Conservation (phyloP, 352 stramenopile species). For the Globisporangium emineosum region DNA sequence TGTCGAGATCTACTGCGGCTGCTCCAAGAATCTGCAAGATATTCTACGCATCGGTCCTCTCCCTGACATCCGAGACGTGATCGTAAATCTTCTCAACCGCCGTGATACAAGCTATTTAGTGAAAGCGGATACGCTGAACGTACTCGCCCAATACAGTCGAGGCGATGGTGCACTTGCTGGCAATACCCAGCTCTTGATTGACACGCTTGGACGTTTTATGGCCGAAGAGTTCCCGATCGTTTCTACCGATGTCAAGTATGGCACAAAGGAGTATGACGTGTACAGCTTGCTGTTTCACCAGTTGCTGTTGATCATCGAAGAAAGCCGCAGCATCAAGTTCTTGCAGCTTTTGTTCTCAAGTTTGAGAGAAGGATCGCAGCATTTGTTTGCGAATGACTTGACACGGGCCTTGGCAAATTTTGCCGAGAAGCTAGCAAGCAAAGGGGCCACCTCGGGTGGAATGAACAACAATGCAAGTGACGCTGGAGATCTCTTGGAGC, state of each 20-base stretch:
- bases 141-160: constrained; percentile 35
- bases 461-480: constrained; percentile 10
- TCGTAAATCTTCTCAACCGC: constrained; percentile 36
- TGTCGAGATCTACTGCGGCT: constrained; percentile 38
- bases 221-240: constrained; percentile 74
- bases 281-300: constrained; percentile 53
- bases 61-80: constrained; percentile 31
- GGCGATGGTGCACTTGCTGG: constrained; percentile 13
- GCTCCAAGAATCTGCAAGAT: constrained; percentile 28
- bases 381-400: constrained; percentile 57
- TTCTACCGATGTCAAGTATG: constrained; percentile 60
- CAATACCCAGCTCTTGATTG: constrained; percentile 21
- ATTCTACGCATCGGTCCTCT: constrained; percentile 32
- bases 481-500: constrained; percentile 22
- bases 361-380: constrained; percentile 54
- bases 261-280: constrained; percentile 64
- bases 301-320: constrained; percentile 53
- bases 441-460: background rate
- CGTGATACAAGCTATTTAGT: constrained; percentile 45
- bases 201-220: constrained; percentile 46
- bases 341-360: constrained; percentile 54
- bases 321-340: constrained; percentile 40
- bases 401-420: constrained; percentile 43
- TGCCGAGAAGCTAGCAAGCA: constrained; percentile 20
- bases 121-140: constrained; percentile 52